These are phyloP conservation scores for Stropharia rugosoannulata DNA, from an alignment of 768 basidiomycete species.

Conservation along the genomic window DNA sequence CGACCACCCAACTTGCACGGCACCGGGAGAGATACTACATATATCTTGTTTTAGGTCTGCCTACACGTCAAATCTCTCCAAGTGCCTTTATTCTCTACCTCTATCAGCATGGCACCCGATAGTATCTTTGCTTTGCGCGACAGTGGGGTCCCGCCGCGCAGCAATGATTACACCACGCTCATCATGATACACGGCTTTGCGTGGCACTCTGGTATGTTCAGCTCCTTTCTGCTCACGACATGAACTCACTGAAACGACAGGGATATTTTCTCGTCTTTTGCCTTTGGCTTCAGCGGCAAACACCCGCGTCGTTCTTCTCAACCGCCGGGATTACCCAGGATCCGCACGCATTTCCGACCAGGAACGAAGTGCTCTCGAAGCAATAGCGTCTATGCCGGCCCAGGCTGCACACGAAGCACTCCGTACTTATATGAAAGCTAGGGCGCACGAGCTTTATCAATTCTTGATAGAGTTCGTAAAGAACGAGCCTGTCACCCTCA, in stretches of 20 bases:
- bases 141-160: constrained; percentile 1
- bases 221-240: not conserved
- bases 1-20: not conserved
- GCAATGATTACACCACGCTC: constrained; percentile 6
- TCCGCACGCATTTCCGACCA: constrained; percentile 4
- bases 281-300: constrained; percentile 6
- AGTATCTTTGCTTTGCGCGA: constrained; percentile 2
- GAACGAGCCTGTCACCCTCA: constrained; percentile 1
- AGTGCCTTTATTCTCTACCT: not conserved
- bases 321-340: constrained; percentile 10
- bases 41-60: not conserved
- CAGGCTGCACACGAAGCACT: constrained; percentile 4
- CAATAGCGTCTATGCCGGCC: constrained; percentile 3
- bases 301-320: constrained; percentile 3
- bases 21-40: not conserved
- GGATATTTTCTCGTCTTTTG: constrained; percentile 1
- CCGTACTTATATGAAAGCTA: constrained; percentile 4
- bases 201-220: constrained; percentile 6
- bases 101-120: constrained; percentile 1
- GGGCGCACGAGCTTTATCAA: constrained; percentile 2
- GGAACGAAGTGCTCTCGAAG: constrained; percentile 6
- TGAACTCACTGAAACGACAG: not conserved
- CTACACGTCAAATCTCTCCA: not conserved
- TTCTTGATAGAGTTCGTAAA: constrained; percentile 7
- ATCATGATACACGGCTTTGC: constrained; percentile 5